These are phyloP conservation scores for Phytophthora lateralis DNA, from an alignment of 352 stramenopile genomes.

Conservation along the genomic window DNA sequence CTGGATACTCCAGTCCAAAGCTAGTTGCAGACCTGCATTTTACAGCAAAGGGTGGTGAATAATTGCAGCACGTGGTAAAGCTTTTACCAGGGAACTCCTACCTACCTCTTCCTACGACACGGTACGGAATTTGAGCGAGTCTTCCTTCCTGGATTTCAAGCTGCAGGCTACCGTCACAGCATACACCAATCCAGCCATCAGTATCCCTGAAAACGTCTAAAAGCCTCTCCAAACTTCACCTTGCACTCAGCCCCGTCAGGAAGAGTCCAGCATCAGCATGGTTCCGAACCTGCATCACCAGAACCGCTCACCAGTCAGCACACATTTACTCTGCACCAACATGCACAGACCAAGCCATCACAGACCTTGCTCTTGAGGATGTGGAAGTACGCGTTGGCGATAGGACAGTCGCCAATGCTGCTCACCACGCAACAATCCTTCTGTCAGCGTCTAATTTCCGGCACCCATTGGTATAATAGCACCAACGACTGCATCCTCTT, in stretches of 20 bases:
- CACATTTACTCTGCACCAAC: conserved; percentile 6
- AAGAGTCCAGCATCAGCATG: conserved; percentile 56
- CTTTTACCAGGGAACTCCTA: background rate
- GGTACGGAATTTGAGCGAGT: conserved; percentile 35
- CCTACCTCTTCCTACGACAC: conserved; percentile 39
- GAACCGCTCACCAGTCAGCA: conserved; percentile 3
- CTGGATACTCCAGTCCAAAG: conserved; percentile 50
- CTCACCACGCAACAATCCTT: background rate
- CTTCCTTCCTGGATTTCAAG: conserved; percentile 46
- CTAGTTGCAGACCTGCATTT: conserved; percentile 50
- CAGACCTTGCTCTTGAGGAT: conserved; percentile 59
- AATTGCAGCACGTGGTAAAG: background rate
- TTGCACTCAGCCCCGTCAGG: conserved; percentile 31
- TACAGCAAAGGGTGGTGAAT: background rate
- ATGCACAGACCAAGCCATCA: background rate
- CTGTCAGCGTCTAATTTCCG: background rate
- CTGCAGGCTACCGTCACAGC: conserved; percentile 33
- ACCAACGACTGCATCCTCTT: conserved; percentile 6
- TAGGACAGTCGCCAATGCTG: conserved; percentile 51
- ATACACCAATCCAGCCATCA: background rate
- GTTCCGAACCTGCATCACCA: conserved; percentile 35
- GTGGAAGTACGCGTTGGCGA: conserved; percentile 62
- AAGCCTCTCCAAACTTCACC: conserved; percentile 11
- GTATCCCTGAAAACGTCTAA: background rate
- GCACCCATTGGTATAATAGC: background rate